Evolutionary conservation across 306 rosid species (phyloP).

Genomic region (Dryas octopetala): DNA sequence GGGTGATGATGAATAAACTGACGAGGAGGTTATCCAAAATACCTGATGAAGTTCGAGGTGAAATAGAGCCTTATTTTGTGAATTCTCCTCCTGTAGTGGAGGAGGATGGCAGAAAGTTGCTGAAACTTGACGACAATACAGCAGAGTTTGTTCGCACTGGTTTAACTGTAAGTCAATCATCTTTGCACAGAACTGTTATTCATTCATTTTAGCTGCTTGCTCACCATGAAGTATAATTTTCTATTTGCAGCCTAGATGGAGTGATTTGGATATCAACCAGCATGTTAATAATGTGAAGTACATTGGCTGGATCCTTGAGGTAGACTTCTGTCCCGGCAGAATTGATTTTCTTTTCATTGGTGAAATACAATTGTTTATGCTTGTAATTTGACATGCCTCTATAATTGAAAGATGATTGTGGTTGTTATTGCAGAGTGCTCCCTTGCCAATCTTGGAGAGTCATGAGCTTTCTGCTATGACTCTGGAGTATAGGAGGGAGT

Average conservation of each 20-base stretch:
- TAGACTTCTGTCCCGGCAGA: slow-evolving; percentile 20
- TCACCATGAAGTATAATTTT: slow-evolving; percentile 7
- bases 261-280: slow-evolving; percentile 90
- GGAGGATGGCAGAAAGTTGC: slow-evolving; percentile 82
- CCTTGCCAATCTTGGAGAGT: slow-evolving; percentile 85
- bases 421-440: slow-evolving; percentile 78
- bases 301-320: slow-evolving; percentile 99
- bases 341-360: slow-evolving; percentile 11
- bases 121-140: slow-evolving; percentile 69
- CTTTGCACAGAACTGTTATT: slow-evolving; percentile 7
- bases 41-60: slow-evolving; percentile 88
- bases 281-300: slow-evolving; percentile 99
- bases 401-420: slow-evolving; percentile 14
- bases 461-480: slow-evolving; percentile 77
- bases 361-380: neutral
- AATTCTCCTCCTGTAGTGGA: slow-evolving; percentile 73
- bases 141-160: slow-evolving; percentile 71
- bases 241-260: slow-evolving; percentile 85
- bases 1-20: slow-evolving; percentile 99
- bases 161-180: slow-evolving; percentile 57
- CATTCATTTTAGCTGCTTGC: slow-evolving; percentile 7
- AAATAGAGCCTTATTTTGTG: slow-evolving; percentile 81
- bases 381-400: neutral
- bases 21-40: slow-evolving; percentile 91
- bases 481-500: slow-evolving; percentile 96